These are phyloP conservation scores for Fusarium cicatricum DNA, from an alignment of 2,329 filamentous ascomycete species.

Conservation along the genomic window DNA sequence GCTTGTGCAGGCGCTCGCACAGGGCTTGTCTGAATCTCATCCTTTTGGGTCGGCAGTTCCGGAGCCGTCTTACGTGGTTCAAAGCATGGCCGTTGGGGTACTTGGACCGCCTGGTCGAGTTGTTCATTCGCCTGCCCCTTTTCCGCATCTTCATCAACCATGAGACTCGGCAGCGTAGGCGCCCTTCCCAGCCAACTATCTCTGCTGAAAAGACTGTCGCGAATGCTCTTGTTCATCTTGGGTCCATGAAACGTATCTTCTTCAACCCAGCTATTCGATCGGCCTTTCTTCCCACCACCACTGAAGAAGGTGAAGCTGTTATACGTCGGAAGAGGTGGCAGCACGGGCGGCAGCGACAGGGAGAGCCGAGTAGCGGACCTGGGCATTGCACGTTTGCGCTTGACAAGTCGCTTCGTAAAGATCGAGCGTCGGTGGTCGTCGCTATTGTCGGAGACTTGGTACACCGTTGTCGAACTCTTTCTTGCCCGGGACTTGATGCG, in stretches of 20 bases:
- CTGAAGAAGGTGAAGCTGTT: constrained; percentile 42
- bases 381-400: constrained; percentile 41
- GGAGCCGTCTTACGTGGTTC: constrained; percentile 35
- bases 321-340: constrained; percentile 48
- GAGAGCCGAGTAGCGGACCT: constrained; percentile 45
- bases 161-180: constrained; percentile 49
- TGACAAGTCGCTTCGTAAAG: constrained; percentile 43
- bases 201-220: constrained; percentile 43
- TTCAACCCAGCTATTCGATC: constrained; percentile 56
- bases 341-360: constrained; percentile 41
- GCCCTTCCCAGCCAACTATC: constrained; percentile 47
- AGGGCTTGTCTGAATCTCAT: constrained; percentile 18
- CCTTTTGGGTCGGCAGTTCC: constrained; percentile 22
- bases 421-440: constrained; percentile 24
- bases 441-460: constrained; percentile 39
- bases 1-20: constrained; percentile 27
- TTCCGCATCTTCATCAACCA: constrained; percentile 40
- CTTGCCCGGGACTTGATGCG: constrained; percentile 39
- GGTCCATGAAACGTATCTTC: constrained; percentile 61
- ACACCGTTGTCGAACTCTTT: constrained; percentile 38
- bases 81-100: constrained; percentile 29
- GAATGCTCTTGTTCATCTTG: constrained; percentile 45
- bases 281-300: constrained; percentile 39
- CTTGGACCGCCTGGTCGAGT: constrained; percentile 20
- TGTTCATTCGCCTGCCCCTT: constrained; percentile 25